Evolutionary conservation across 2,329 filamentous ascomycete genomes (phyloP), one percentile per base, ranked within the genome.

Genomic region (Pseudodiploospora longispora): DNA sequence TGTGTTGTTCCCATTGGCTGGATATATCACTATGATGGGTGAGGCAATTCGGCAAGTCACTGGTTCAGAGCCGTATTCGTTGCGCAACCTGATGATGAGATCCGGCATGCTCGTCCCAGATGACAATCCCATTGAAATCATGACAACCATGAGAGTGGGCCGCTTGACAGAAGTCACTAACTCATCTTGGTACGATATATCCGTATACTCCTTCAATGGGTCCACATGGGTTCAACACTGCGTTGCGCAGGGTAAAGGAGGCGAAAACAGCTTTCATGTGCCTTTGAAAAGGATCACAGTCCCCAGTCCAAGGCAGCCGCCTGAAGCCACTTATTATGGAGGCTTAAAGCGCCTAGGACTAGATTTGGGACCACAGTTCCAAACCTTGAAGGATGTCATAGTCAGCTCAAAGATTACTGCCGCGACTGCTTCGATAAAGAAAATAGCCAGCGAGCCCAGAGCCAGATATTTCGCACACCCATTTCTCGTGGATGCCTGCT

Each of bases 381-480:
- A 33, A 10, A 32, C 40, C 6, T 31, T 46, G 4, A 35, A 10
- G 12, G 10, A 27, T 5, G 30, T 46, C 29, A 34, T 40, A 3
- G 30, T 31, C 10, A n/a, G 28, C 9, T 12, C 40, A 2, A 36
- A 39, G 6, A n/a, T 27, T 3, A 30, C 32, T 19, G 2, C 34
- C 4, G 34, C 44, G 2, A 36, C 12, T 6, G 44, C 31, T 5
- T 30, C 35, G 7, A 37, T 47, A n/a, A 4, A 6, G 6, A 32
- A 42, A 6, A 29, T 27, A 5, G 4, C 3, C 7, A 10, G 8
- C 5, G 27, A 28, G 3, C 27, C 27, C 19, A 32, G 28, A 30
- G 39, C 34, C 5, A 42, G n/a, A n/a, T 58, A 66, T 33, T 50
- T 58, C 7, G 51, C 67, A 19, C 66, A 70, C 36, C 66, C 66